Conservation (phyloP, 345 rosid species). For the Sisymbrium altissimum region DNA sequence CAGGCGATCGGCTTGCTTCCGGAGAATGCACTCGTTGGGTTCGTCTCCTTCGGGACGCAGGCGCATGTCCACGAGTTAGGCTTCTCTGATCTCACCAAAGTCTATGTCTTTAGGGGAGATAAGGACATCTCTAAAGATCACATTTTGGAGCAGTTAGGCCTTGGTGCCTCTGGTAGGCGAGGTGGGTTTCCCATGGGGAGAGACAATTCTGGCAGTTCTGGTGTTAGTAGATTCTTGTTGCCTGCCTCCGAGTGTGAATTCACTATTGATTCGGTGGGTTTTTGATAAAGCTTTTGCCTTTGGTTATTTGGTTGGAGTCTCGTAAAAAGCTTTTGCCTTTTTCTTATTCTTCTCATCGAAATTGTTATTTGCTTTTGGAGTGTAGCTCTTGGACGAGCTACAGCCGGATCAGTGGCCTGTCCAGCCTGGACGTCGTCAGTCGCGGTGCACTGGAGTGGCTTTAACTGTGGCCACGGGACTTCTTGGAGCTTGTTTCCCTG, state of each 20-base stretch:
- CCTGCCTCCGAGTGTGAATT: slow-evolving; percentile 96
- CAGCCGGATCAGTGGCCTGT: slow-evolving; percentile 97
- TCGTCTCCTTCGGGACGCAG: slow-evolving; percentile 91
- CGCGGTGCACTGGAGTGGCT: slow-evolving; percentile 93
- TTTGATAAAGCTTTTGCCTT: not conserved
- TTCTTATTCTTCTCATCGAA: not conserved
- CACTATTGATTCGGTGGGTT: slow-evolving; percentile 73
- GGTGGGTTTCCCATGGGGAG: slow-evolving; percentile 59
- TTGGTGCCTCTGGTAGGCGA: slow-evolving; percentile 61
- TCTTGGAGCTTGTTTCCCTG: slow-evolving; percentile 94
- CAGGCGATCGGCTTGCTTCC: slow-evolving; percentile 90
- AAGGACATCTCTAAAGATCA: slow-evolving; percentile 85
- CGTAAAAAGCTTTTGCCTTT: not conserved
- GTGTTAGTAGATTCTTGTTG: slow-evolving; percentile 74
- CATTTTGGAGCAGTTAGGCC: slow-evolving; percentile 87
- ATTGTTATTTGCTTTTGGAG: not conserved
- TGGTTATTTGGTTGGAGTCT: not conserved
- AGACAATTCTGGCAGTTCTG: slow-evolving; percentile 43
- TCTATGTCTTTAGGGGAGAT: slow-evolving; percentile 81
- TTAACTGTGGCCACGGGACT: slow-evolving; percentile 87
- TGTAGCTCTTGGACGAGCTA: slow-evolving; percentile 91
- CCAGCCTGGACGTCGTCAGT: slow-evolving; percentile 53
- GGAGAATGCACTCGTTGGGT: slow-evolving; percentile 91
- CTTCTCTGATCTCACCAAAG: slow-evolving; percentile 87
- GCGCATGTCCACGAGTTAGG: slow-evolving; percentile 96